phyloP scores from a whole-genome alignment of 345 rosid species.

The Reutealis trisperma region DNA sequence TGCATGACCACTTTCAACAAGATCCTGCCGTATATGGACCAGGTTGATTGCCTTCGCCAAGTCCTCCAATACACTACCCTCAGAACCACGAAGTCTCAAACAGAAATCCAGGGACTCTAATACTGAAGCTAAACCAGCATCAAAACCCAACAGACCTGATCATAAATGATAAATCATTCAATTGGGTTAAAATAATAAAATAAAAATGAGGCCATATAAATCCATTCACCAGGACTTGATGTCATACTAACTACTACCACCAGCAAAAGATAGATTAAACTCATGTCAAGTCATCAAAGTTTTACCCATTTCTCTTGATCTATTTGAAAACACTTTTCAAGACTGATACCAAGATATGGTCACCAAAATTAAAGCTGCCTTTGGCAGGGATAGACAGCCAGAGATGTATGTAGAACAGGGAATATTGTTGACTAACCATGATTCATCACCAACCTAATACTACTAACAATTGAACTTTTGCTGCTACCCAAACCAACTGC shows the following conservation, averaged over 20 bases:
- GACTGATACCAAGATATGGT: neutral
- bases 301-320: neutral
- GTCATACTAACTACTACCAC: neutral
- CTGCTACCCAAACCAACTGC: neutral
- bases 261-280: neutral
- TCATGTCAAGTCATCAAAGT: neutral
- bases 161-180: slow-evolving; percentile 16
- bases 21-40: slow-evolving; percentile 77
- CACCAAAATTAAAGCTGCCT: neutral
- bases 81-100: slow-evolving; percentile 89
- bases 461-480: neutral
- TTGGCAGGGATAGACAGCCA: slow-evolving; percentile 3
- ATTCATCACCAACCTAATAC: neutral
- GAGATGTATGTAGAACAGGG: neutral
- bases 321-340: neutral
- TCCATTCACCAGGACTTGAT: neutral
- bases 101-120: slow-evolving; percentile 89
- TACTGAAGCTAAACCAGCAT: slow-evolving; percentile 83
- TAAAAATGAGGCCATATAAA: neutral
- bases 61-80: slow-evolving; percentile 87
- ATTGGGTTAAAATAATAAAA: neutral
- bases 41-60: slow-evolving; percentile 81
- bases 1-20: slow-evolving; percentile 85
- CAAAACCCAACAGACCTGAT: slow-evolving; percentile 86
- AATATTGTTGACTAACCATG: neutral